A percentile compares a stretch with the other conserved stretches of the same genome.
These are phyloP conservation scores for Suillus fuscotomentosus DNA, from an alignment of 768 basidiomycete species.

Conservation along the genomic window DNA sequence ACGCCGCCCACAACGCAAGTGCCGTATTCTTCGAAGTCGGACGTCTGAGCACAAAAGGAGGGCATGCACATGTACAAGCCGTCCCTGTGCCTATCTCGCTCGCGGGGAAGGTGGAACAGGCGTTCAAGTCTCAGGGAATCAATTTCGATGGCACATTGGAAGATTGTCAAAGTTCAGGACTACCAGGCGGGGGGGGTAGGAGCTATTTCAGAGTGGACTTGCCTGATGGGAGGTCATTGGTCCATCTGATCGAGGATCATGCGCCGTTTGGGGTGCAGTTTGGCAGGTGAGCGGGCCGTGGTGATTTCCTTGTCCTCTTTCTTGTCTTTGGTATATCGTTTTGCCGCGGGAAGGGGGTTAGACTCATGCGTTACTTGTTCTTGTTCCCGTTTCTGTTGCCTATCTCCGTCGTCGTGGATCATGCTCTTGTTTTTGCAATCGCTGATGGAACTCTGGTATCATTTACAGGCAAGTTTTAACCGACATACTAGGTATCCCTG, in stretches of 20 bases:
- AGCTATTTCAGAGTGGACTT: constrained; percentile 92
- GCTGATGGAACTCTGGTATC: constrained; percentile 10
- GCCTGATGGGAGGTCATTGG: constrained; percentile 80
- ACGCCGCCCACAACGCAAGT: constrained; percentile 62
- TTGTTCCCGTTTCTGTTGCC: background rate
- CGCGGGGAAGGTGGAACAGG: constrained; percentile 60
- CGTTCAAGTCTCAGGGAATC: constrained; percentile 66
- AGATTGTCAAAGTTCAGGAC: constrained; percentile 40
- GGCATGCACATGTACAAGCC: constrained; percentile 92
- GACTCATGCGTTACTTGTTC: background rate
- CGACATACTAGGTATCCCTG: constrained; percentile 67
- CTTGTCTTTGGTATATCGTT: background rate
- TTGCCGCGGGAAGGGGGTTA: background rate
- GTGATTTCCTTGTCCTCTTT: background rate
- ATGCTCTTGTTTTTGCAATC: background rate
- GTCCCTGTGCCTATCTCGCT: constrained; percentile 72
- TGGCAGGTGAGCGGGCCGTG: constrained; percentile 65
- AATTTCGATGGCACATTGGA: constrained; percentile 70
- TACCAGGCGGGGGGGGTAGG: constrained; percentile 14
- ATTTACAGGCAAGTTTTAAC: constrained; percentile 73
- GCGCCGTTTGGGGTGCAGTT: constrained; percentile 89
- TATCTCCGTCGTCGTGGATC: background rate
- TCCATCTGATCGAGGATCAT: constrained; percentile 79
- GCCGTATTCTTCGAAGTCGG: constrained; percentile 89
- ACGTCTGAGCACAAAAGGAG: constrained; percentile 78